phyloP scores from a whole-genome alignment of 1,284 basidiomycete genomes.

The Schizophyllum amplum region DNA sequence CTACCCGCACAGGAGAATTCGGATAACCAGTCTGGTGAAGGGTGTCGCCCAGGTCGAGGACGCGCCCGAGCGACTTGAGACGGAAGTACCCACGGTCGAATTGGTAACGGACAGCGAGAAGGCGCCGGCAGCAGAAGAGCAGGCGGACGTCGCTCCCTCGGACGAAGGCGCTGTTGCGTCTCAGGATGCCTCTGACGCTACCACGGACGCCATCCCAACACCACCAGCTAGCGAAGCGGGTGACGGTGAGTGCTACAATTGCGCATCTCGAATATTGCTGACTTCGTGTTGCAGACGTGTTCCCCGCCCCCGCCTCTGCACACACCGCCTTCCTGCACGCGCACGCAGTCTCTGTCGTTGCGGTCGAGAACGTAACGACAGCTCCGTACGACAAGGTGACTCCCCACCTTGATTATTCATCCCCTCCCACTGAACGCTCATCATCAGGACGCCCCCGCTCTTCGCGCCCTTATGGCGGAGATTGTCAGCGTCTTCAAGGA shows the following conservation, averaged over 20 bases:
- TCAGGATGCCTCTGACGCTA: background rate
- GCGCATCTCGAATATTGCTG: constrained; percentile 8
- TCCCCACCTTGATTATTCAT: no score
- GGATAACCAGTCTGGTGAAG: constrained; percentile 82
- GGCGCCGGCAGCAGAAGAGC: background rate
- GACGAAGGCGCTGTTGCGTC: background rate
- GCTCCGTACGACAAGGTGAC: constrained; percentile 72
- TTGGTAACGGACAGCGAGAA: background rate
- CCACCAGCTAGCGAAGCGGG: constrained; percentile 23
- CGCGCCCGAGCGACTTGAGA: constrained; percentile 17
- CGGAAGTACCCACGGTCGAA: background rate
- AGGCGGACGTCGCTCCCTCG: background rate
- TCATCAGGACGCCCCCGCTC: constrained; percentile 73
- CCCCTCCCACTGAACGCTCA: background rate
- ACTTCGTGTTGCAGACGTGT: constrained; percentile 9
- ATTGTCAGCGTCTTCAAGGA: constrained; percentile 98
- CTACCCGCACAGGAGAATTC: constrained; percentile 91
- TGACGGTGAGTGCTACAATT: constrained; percentile 13
- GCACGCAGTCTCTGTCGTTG: constrained; percentile 85
- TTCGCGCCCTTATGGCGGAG: constrained; percentile 94
- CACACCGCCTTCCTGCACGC: constrained; percentile 91
- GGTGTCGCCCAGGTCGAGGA: constrained; percentile 43
- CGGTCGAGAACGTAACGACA: constrained; percentile 78
- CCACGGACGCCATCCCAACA: constrained; percentile 37
- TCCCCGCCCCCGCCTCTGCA: constrained; percentile 37